phyloP scores from a whole-genome alignment of 306 rosid genomes.

The Trifolium pratense region DNA sequence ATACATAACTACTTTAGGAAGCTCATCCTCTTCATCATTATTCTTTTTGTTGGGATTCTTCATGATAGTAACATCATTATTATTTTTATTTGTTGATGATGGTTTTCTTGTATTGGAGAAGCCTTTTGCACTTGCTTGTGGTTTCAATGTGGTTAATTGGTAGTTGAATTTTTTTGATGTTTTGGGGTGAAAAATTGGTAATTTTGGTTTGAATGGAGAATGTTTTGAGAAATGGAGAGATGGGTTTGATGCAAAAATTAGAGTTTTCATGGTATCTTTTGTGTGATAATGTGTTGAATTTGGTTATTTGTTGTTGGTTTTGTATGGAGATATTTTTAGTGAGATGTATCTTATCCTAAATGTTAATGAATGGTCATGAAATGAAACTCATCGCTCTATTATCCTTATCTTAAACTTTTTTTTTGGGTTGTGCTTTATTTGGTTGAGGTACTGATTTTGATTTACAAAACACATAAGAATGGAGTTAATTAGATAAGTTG shows the following conservation, averaged over 20 bases:
- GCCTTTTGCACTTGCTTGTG: conserved; percentile 66
- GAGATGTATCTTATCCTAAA: conserved; percentile 61
- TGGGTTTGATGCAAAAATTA: conserved; percentile 49
- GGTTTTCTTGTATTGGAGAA: conserved; percentile 46
- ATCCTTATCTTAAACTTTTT: background rate
- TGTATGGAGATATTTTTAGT: conserved; percentile 33
- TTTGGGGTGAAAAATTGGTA: conserved; percentile 37
- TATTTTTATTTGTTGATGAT: conserved; percentile 15
- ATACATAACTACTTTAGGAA: conserved; percentile 61
- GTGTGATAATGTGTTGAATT: background rate
- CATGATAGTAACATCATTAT: conserved; percentile 21
- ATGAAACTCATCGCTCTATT: background rate
- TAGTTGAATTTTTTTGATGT: conserved; percentile 30
- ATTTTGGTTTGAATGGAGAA: conserved; percentile 57
- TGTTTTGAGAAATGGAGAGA: conserved; percentile 46
- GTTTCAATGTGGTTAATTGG: conserved; percentile 25
- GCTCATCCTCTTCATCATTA: conserved; percentile 56
- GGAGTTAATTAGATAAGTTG: too few relatives aligned
- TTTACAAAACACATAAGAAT: too few relatives aligned
- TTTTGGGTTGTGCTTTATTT: background rate
- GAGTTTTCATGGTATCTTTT: conserved; percentile 62
- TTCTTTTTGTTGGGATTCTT: conserved; percentile 41
- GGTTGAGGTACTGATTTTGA: too few relatives aligned
- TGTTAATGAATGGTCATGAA: conserved; percentile 46
- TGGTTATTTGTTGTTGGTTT: conserved; percentile 1